Percentiles rank a stretch among this genome's conserved stretches.
These are phyloP conservation scores for Saraca asoca DNA, from an alignment of 331 rosid genomes.

Conservation along the genomic window DNA sequence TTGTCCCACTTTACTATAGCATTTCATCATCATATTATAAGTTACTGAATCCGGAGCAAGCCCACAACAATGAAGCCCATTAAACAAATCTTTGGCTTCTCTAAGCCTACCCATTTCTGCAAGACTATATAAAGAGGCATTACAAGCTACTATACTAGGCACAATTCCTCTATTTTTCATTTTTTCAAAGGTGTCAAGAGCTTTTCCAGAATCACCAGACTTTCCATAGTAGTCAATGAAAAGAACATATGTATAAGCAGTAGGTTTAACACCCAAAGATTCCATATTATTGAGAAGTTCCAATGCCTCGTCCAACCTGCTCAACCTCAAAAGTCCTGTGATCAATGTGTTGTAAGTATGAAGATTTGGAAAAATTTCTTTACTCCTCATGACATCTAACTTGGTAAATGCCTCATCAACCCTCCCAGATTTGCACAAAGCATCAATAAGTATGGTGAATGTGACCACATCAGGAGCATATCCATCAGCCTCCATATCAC, in stretches of 20 bases:
- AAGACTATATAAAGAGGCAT: conserved; percentile 83
- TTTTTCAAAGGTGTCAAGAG: conserved; percentile 70
- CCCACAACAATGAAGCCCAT: conserved; percentile 68
- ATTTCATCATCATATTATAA: conserved; percentile 90
- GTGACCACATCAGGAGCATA: conserved; percentile 84
- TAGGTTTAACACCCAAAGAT: conserved; percentile 67
- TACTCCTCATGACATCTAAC: conserved; percentile 62
- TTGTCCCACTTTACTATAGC: conserved; percentile 81
- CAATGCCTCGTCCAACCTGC: conserved; percentile 75
- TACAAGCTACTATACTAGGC: conserved; percentile 84
- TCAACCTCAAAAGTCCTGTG: conserved; percentile 64
- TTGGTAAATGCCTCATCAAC: conserved; percentile 67
- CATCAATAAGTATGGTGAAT: conserved; percentile 74
- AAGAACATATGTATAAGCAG: conserved; percentile 80
- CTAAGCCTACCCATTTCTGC: conserved; percentile 70
- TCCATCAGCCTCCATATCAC: conserved; percentile 85
- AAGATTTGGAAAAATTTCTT: conserved; percentile 77
- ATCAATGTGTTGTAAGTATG: conserved; percentile 85
- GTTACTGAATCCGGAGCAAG: conserved; percentile 84
- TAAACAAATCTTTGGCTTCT: conserved; percentile 73
- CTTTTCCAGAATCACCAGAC: conserved; percentile 75
- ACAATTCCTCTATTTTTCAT: conserved; percentile 79
- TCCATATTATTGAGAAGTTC: conserved; percentile 68
- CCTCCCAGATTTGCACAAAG: conserved; percentile 74
- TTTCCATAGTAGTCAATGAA: conserved; percentile 92